Evolutionary conservation across 2,329 filamentous ascomycete genomes (phyloP), one percentile per base, ranked within the genome.

Genomic region (Immersiporthe knoxdaviesiana): DNA sequence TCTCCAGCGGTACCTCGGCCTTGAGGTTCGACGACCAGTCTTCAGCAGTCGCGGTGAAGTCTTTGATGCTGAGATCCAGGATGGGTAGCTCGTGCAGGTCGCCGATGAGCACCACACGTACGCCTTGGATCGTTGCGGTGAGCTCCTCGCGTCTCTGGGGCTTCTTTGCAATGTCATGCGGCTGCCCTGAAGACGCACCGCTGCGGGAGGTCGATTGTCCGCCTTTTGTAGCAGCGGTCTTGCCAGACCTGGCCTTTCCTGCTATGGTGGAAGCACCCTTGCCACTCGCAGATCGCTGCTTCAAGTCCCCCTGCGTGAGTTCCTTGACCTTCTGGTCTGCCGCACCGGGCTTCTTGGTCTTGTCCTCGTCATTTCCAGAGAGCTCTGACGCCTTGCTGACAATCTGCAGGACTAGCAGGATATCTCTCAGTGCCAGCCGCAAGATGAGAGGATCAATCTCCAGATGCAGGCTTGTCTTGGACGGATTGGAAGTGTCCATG

Each of bases 61-160:
- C 90, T 80, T 97, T 97, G 75, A 99, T 89, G 73, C 93, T 97
- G 80, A 97, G 89, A 77, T 99, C 97, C 5, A 99, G 84, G 70
- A 99, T 92, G 2, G 96, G 97, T 74, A 99, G 84, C 81, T 99
- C 97, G 76, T 99, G 97, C 3, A 97, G 82, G 75, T 99, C 96
- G 11, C 97, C 97, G 75, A 99, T 97, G 21, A 99, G 84, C 18
- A 99, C 93, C 2, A 99, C 88, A 71, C 97, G 90, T 72, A 99
- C 87, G 18, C 97, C 97, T 72, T 97, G 93, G 65, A 99, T 85
- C 3, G 90, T 90, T 32, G 95, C 90, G n/a, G 90, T 92, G 75
- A 99, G 84, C 75, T 97, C 92, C 78, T 99, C 96, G 58, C 83
- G 81, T 32, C 78, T 79, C 24, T 74, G 76, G 1, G 77, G 77